Evolutionary conservation across 768 basidiomycete genomes (phyloP).

Genomic region (Lactarius indigo): DNA sequence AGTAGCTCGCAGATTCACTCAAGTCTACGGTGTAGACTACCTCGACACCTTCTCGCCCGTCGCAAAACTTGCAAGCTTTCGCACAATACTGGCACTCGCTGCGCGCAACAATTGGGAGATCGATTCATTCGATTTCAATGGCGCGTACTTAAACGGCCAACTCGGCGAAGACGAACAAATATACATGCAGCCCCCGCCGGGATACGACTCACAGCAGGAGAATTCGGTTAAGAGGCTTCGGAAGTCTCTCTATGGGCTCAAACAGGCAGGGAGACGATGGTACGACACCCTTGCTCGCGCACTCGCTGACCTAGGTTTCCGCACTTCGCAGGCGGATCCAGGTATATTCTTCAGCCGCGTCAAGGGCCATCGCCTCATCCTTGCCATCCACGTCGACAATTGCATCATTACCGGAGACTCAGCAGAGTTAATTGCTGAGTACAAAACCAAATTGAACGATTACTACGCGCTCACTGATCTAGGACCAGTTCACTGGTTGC

Average conservation of each 20-base stretch:
- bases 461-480: conserved; percentile 27
- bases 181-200: too few relatives aligned
- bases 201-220: too few relatives aligned
- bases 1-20: too few relatives aligned
- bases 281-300: conserved; percentile 15
- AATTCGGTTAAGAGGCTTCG: too few relatives aligned
- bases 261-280: conserved; percentile 26
- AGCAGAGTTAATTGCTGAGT: too few relatives aligned
- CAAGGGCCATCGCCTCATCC: conserved; percentile 11
- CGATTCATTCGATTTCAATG: too few relatives aligned
- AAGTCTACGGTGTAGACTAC: background rate
- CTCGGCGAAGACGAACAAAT: background rate
- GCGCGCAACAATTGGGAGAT: too few relatives aligned
- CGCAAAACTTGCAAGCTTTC: conserved; percentile 28
- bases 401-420: conserved; percentile 18
- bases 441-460: background rate
- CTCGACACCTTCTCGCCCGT: conserved; percentile 39
- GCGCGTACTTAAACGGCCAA: conserved; percentile 29
- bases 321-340: conserved; percentile 20
- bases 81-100: conserved; percentile 30
- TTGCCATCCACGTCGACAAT: conserved; percentile 28
- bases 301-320: conserved; percentile 17
- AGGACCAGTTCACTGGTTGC: too few relatives aligned
- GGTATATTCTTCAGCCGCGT: conserved; percentile 17
- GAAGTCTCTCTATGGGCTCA: conserved; percentile 25